A percentile compares a stretch with the other conserved stretches of the same genome.
Evolutionary conservation across 2,329 filamentous ascomycete species (phyloP).

Genomic region (Colletotrichum plurivorum): DNA sequence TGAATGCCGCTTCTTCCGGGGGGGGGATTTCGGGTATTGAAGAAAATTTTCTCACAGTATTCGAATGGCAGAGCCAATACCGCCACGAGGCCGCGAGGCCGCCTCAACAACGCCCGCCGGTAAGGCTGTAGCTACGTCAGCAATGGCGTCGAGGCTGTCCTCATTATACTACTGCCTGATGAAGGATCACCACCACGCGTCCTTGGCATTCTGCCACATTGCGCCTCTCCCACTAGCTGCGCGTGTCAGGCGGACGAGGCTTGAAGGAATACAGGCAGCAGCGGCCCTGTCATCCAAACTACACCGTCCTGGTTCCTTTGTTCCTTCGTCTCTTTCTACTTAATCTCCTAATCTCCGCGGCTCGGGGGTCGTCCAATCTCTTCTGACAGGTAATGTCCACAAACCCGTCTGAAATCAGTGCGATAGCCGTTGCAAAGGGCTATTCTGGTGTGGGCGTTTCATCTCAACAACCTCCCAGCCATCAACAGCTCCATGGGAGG

Average conservation of each 20-base stretch:
- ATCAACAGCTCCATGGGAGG: background rate
- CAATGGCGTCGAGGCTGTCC: constrained; percentile 2
- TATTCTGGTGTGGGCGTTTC: constrained; percentile 24
- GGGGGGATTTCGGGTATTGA: no score
- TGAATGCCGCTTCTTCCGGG: constrained; percentile 21
- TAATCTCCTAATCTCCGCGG: constrained; percentile 15
- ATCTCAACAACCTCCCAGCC: constrained; percentile 18
- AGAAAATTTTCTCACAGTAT: background rate
- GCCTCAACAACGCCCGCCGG: background rate
- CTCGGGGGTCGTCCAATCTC: constrained; percentile 30
- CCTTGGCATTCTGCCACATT: constrained; percentile 28
- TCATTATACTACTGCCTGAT: background rate
- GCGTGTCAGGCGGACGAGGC: background rate
- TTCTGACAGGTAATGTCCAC: constrained; percentile 22
- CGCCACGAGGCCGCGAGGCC: background rate
- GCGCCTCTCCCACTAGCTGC: background rate
- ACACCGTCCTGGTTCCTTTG: constrained; percentile 3
- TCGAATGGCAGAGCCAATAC: background rate
- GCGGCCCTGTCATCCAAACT: constrained; percentile 28
- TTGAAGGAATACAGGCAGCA: constrained; percentile 7
- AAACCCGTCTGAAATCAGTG: constrained; percentile 32
- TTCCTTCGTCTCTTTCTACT: constrained; percentile 5
- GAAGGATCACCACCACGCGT: background rate
- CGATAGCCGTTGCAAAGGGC: constrained; percentile 14
- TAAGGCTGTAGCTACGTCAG: constrained; percentile 13